Evolutionary conservation across 208 protist species (phyloP).

Genomic region (Polymyxa betae): DNA sequence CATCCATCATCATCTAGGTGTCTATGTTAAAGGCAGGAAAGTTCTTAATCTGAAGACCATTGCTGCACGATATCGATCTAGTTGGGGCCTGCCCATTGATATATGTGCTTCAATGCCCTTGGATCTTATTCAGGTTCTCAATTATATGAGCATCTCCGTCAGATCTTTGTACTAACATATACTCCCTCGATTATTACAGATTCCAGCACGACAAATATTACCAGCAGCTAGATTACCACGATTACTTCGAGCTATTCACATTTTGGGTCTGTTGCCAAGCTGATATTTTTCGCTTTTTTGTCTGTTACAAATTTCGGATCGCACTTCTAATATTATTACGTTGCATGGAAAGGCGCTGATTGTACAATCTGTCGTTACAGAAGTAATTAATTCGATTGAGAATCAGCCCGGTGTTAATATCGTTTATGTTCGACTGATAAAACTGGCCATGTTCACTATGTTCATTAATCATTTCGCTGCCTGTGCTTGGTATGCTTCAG

Average conservation of each 20-base stretch:
- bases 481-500: constrained; percentile 22
- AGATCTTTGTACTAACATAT: too few species aligned
- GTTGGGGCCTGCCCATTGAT: constrained; percentile 39
- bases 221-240: background rate
- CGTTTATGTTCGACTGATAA: background rate
- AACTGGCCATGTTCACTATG: constrained; percentile 52
- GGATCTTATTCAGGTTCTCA: constrained; percentile 14
- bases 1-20: background rate
- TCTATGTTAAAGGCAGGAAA: background rate
- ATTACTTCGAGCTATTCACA: constrained; percentile 37
- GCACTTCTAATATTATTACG: too few species aligned
- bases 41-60: constrained; percentile 40
- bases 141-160: background rate
- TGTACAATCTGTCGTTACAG: background rate
- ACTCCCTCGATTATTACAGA: too few species aligned
- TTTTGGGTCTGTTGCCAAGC: background rate
- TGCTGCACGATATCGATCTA: background rate
- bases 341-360: too few species aligned
- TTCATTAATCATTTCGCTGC: constrained; percentile 45
- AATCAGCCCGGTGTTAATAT: constrained; percentile 51
- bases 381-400: constrained; percentile 28
- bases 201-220: background rate
- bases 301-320: too few species aligned
- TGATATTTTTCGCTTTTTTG: background rate
- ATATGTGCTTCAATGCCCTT: constrained; percentile 20